These are phyloP conservation scores for Tubosaeta sp. DNA, from an alignment of 768 basidiomycete species.

Conservation along the genomic window DNA sequence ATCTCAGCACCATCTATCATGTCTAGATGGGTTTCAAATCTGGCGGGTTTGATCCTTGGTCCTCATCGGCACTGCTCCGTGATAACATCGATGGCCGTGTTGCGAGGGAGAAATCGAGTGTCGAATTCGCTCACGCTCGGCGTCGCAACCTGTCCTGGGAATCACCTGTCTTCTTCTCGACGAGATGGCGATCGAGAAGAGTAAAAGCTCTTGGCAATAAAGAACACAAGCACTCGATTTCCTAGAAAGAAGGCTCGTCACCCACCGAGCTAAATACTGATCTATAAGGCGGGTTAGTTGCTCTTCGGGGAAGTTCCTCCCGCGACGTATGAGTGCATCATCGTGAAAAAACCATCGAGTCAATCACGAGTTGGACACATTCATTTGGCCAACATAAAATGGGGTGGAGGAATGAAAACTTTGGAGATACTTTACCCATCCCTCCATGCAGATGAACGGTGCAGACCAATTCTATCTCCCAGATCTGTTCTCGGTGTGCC, in stretches of 20 bases:
- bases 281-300: background rate
- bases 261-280: background rate
- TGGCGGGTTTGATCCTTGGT: background rate
- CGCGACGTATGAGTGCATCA: background rate
- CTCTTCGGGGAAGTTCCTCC: slow-evolving; percentile 6
- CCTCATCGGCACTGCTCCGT: background rate
- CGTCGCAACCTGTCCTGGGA: background rate
- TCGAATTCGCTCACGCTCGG: background rate
- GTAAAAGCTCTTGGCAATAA: slow-evolving; percentile 63
- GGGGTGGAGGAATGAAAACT: background rate
- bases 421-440: background rate
- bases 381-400: slow-evolving; percentile 8
- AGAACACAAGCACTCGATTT: background rate
- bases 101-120: slow-evolving; percentile 1
- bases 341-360: background rate
- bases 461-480: slow-evolving; percentile 47
- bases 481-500: slow-evolving; percentile 47
- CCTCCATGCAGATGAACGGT: background rate
- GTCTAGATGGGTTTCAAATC: background rate
- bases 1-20: background rate
- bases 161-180: slow-evolving; percentile 3
- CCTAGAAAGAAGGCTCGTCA: background rate
- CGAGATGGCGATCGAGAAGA: slow-evolving; percentile 46
- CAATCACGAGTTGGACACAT: slow-evolving; percentile 3
- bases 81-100: slow-evolving; percentile 5